phyloP scores from a whole-genome alignment of 1,284 basidiomycete species.

The Erythrobasidium hasegawianum region DNA sequence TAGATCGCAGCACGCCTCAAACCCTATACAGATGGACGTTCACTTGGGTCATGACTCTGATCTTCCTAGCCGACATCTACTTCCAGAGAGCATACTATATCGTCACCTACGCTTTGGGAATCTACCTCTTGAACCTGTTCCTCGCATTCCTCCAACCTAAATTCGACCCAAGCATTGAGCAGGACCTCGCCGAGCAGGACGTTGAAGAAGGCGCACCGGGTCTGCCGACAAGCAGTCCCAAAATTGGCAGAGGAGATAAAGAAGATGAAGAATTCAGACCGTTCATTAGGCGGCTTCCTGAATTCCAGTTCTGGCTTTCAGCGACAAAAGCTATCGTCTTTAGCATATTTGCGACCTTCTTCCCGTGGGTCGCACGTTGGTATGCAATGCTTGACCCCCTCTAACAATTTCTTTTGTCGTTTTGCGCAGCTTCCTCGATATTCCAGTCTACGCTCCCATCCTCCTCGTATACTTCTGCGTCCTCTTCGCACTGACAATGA shows the following conservation, averaged over 20 bases:
- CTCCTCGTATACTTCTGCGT: constrained; percentile 69
- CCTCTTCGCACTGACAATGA: constrained; percentile 48
- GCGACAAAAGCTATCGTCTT: constrained; percentile 82
- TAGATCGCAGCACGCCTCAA: constrained; percentile 85
- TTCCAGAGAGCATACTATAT: constrained; percentile 64
- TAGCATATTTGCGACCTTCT: constrained; percentile 73
- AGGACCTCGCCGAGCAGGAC: constrained; percentile 87
- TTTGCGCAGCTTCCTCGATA: constrained; percentile 64
- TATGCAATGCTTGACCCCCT: neutral
- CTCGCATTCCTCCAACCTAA: constrained; percentile 85
- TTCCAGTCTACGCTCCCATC: constrained; percentile 98
- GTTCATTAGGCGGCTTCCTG: constrained; percentile 90
- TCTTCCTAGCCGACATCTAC: constrained; percentile 86
- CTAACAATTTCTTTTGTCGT: neutral
- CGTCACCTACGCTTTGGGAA: constrained; percentile 52
- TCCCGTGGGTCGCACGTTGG: constrained; percentile 52
- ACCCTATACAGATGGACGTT: constrained; percentile 82
- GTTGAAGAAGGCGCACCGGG: constrained; percentile 83
- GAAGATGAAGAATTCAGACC: constrained; percentile 88
- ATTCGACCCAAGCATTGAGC: constrained; percentile 92
- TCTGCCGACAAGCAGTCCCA: constrained; percentile 44
- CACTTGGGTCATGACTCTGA: constrained; percentile 64
- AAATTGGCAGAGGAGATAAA: constrained; percentile 47
- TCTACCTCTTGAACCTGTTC: constrained; percentile 81
- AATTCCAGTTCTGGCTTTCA: constrained; percentile 96